Evolutionary conservation across 192 early-diverging fungal species (phyloP).

Genomic region (Coemansia sp.): DNA sequence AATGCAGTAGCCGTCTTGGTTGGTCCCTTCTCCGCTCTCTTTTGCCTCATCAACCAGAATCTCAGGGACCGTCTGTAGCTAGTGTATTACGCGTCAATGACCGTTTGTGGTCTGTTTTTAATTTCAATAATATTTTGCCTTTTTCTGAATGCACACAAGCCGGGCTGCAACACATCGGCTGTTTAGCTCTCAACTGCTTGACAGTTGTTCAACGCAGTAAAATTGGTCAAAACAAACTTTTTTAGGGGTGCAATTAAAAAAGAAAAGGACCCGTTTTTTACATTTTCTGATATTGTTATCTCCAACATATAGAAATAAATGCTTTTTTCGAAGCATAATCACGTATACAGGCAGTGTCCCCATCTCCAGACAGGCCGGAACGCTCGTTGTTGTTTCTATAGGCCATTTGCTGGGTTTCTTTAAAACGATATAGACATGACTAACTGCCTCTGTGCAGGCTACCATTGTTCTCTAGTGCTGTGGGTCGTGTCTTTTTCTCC

Average conservation of each 20-base stretch:
- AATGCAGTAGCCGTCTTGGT: background rate
- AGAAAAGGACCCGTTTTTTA: no score
- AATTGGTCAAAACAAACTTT: background rate
- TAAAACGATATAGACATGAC: no score
- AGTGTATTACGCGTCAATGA: background rate
- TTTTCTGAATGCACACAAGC: background rate
- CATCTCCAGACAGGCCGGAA: no score
- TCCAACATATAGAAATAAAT: no score
- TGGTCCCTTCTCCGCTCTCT: background rate
- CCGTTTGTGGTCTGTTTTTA: background rate
- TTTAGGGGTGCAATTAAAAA: background rate
- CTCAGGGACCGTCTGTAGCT: background rate
- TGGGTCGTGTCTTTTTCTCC: no score
- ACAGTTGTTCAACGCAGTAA: constrained; percentile 18
- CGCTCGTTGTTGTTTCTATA: no score
- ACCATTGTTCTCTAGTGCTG: no score
- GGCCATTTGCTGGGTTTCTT: no score
- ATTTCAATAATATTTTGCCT: background rate
- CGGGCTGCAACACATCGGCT: background rate
- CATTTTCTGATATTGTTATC: background rate
- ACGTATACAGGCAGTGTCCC: background rate
- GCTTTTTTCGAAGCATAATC: background rate
- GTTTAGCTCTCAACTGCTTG: constrained; percentile 7
- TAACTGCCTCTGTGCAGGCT: no score
- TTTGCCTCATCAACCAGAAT: background rate